phyloP scores from a whole-genome alignment of 352 stramenopile species.

The Phytophthora fragariae region DNA sequence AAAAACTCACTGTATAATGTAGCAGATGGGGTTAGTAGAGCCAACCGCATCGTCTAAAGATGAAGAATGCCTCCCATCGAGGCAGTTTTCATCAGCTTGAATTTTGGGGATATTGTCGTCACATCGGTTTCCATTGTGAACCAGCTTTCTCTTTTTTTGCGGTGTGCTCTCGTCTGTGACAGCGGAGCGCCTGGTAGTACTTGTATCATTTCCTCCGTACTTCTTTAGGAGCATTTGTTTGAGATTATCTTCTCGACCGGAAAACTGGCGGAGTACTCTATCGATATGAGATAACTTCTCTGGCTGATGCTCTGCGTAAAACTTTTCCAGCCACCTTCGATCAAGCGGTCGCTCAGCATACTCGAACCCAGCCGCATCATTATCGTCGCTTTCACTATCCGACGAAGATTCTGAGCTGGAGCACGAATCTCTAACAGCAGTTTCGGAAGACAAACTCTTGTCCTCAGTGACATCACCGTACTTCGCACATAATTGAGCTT shows the following conservation, averaged over 20 bases:
- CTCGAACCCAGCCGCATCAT: slow-evolving; percentile 8
- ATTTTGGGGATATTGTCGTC: slow-evolving; percentile 20
- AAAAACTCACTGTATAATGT: slow-evolving; percentile 36
- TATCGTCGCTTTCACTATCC: slow-evolving; percentile 26
- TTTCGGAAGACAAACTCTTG: background rate
- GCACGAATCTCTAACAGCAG: slow-evolving; percentile 1
- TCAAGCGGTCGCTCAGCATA: slow-evolving; percentile 41
- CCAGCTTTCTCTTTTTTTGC: slow-evolving; percentile 38
- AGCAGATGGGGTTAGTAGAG: slow-evolving; percentile 28
- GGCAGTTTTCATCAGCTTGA: slow-evolving; percentile 5
- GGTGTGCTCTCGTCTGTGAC: background rate
- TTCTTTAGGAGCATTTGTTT: slow-evolving; percentile 69
- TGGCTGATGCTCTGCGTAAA: slow-evolving; percentile 65
- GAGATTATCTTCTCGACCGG: slow-evolving; percentile 65
- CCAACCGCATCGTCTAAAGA: background rate
- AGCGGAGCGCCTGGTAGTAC: background rate
- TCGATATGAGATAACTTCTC: slow-evolving; percentile 57
- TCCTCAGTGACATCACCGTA: slow-evolving; percentile 42
- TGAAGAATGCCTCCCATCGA: background rate
- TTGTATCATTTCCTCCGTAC: slow-evolving; percentile 34
- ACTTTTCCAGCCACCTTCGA: slow-evolving; percentile 59
- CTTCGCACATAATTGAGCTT: slow-evolving; percentile 56
- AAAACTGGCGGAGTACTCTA: slow-evolving; percentile 67
- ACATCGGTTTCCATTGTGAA: background rate
- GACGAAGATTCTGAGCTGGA: slow-evolving; percentile 32